Evolutionary conservation across 495 filamentous ascomycete genomes (phyloP).

Genomic region (Penicillium paradoxum): DNA sequence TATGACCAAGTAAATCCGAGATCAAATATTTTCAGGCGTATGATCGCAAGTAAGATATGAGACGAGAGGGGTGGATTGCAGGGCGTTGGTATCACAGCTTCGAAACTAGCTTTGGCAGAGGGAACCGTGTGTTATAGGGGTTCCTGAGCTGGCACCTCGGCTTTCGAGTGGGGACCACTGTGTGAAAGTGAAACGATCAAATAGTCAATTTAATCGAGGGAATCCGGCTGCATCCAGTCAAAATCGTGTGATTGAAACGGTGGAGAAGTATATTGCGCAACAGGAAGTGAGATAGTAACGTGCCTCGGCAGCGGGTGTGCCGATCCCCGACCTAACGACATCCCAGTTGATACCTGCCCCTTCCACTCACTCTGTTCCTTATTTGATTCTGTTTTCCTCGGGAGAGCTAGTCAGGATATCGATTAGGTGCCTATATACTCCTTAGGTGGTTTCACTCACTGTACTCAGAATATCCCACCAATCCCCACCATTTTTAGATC

Average conservation of each 20-base stretch:
- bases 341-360: not conserved
- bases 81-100: not conserved
- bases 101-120: not conserved
- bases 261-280: not conserved
- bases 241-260: not conserved
- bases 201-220: not conserved
- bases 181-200: not conserved
- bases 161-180: not conserved
- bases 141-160: not conserved
- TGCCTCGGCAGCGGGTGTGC: slow-evolving; percentile 12
- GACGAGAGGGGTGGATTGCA: not conserved
- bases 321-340: not conserved
- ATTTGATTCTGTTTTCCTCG: no score
- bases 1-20: not conserved
- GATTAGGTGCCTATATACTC: no score
- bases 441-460: no score
- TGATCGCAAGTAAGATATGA: not conserved
- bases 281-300: not conserved
- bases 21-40: not conserved
- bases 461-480: no score
- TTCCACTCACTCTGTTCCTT: no score
- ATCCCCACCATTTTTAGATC: no score
- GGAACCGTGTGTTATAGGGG: not conserved
- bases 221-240: not conserved
- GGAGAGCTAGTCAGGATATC: no score